Percentiles rank a stretch among this genome's conserved stretches.
Conservation (phyloP, 2,329 filamentous ascomycete species). For the Aspergillus ustus region DNA sequence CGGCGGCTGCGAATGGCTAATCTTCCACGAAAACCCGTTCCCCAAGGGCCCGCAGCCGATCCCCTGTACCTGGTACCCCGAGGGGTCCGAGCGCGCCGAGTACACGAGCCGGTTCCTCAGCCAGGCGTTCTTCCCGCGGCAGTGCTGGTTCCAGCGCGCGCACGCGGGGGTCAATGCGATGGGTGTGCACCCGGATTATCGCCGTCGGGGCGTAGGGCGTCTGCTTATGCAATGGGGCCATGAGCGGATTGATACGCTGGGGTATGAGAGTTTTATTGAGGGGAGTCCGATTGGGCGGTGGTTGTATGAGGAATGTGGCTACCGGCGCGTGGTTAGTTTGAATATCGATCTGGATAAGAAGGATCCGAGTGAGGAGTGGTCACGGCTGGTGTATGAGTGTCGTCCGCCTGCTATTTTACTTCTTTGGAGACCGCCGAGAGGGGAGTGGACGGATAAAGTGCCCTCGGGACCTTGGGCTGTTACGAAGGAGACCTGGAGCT, state of each 20-base stretch:
- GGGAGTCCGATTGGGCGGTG: constrained; percentile 21
- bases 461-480: constrained; percentile 26
- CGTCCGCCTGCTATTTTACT: constrained; percentile 22
- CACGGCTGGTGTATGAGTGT: constrained; percentile 21
- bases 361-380: constrained; percentile 26
- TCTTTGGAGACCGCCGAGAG: constrained; percentile 24
- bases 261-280: constrained; percentile 26
- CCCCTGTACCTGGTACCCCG: constrained; percentile 25
- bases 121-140: constrained; percentile 20
- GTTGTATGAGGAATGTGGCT: constrained; percentile 24
- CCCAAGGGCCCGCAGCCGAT: constrained; percentile 22
- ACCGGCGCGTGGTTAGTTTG: constrained; percentile 20
- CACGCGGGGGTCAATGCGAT: constrained; percentile 25
- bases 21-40: constrained; percentile 24
- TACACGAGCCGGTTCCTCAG: constrained; percentile 19
- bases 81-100: constrained; percentile 23
- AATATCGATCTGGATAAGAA: constrained; percentile 21
- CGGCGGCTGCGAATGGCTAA: constrained; percentile 24
- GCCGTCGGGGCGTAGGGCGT: constrained; percentile 21
- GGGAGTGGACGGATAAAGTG: constrained; percentile 22
- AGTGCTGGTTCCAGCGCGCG: constrained; percentile 21
- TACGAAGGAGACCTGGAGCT: too few relatives aligned
- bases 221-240: constrained; percentile 26
- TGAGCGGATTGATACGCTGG: constrained; percentile 21
- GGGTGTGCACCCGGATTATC: constrained; percentile 24